Evolutionary conservation across 1,284 basidiomycete genomes (phyloP).

Genomic region (Meira miltonrushii): DNA sequence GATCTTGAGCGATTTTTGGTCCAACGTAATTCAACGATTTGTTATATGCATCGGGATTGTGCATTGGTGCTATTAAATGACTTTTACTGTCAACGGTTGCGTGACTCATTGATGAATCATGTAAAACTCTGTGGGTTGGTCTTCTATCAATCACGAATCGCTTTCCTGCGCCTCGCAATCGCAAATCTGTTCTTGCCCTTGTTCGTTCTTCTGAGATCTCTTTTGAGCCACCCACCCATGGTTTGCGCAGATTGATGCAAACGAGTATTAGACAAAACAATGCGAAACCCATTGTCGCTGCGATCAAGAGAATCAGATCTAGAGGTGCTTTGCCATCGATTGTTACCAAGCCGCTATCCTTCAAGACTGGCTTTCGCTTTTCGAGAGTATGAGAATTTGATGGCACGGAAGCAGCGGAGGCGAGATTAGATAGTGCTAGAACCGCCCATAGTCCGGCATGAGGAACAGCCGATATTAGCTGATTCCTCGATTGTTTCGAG

Average conservation of each 20-base stretch:
- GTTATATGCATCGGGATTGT: neutral
- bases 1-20: neutral
- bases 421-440: too few relatives aligned
- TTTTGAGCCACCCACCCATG: neutral
- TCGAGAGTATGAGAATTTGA: neutral
- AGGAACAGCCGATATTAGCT: too few relatives aligned
- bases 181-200: neutral
- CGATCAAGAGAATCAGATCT: neutral
- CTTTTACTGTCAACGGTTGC: neutral
- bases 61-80: neutral
- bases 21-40: neutral
- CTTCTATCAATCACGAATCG: neutral
- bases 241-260: neutral
- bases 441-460: too few relatives aligned
- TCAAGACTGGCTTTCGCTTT: neutral
- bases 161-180: neutral
- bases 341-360: neutral
- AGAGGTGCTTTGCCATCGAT: conserved; percentile 3
- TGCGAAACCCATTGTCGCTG: neutral
- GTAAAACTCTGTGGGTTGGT: neutral
- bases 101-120: neutral
- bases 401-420: too few relatives aligned
- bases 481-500: too few relatives aligned
- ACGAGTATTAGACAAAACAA: neutral
- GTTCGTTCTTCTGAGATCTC: neutral